These are phyloP conservation scores for Glarea lozoyensis DNA, from an alignment of 495 filamentous ascomycete species.

Conservation along the genomic window DNA sequence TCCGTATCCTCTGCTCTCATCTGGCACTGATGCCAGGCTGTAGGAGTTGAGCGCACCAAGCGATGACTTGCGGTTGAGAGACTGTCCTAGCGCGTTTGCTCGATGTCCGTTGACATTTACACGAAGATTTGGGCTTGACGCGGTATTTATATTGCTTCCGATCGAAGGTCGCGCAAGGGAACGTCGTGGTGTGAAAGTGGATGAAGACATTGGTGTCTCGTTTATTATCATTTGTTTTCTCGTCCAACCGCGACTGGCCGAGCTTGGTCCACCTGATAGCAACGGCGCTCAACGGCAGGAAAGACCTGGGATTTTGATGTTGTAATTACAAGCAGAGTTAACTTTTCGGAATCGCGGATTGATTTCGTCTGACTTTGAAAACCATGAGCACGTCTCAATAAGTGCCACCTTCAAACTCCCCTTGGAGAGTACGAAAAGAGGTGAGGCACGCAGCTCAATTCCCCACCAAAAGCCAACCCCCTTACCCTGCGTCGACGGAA, in stretches of 20 bases:
- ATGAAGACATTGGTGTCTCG: constrained; percentile 6
- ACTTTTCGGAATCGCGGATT: too few species aligned
- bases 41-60: constrained; percentile 53
- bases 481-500: too few species aligned
- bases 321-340: too few species aligned
- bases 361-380: too few species aligned
- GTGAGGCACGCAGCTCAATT: neutral
- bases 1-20: constrained; percentile 52
- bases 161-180: constrained; percentile 33
- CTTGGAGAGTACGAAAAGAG: too few species aligned
- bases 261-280: too few species aligned
- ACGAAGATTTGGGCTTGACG: constrained; percentile 51
- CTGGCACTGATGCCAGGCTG: constrained; percentile 49
- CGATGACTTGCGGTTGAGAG: constrained; percentile 58
- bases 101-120: constrained; percentile 26
- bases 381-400: too few species aligned
- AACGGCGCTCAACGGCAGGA: too few species aligned
- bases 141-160: constrained; percentile 38
- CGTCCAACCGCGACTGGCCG: neutral
- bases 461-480: too few species aligned
- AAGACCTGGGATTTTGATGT: too few species aligned
- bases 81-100: constrained; percentile 27
- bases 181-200: constrained; percentile 29
- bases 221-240: constrained; percentile 1
- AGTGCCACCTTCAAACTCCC: too few species aligned